Evolutionary conservation across 257 asterid genomes (phyloP), one percentile per base, ranked within the genome.

Genomic region (Voacanga thouarsii): DNA sequence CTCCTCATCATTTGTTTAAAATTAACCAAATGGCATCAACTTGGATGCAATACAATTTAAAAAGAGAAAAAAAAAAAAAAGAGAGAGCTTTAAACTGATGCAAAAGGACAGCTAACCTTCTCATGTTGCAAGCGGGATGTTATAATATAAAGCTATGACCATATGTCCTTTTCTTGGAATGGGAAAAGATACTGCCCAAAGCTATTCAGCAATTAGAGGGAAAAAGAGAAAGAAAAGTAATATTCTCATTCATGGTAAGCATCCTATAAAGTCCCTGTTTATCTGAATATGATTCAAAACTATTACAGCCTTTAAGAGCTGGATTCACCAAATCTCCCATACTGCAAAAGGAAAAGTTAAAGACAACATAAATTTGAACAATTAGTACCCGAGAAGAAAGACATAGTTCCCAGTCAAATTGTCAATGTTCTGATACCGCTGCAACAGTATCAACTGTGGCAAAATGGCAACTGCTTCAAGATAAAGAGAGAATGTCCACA

Each of bases 401-500:
- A 87, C 84, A 45, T 87, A 85, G 33, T 81, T 84, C 68, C 89
- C 89, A 7, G 89, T 85, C 75, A 87, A 68, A 79, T 87, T 87
- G 83, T 87, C 91, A 15, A 85, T 83, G 80, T 87, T 87, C 71
- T 75, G 81, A 39, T 87, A 81, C 61, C 89, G 83, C 80, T 87
- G 91, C 78, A 87, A 50, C 51, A 85, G 49, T 50, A 85, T 59
- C 80, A 87, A 69, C 68, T 87, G 88, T 5, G 91, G 91, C 44
- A 85, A 73, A 78, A 85, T 87, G 12, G 90, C 90, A n/a, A 87
- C 84, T 59, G 91, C 89, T 75, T 87, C 91, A 55, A 87, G 86
- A 80, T 83, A 87, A 60, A 85, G 70, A 30, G 91, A 87, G 60
- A 87, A 87, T 45, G 85, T 78, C 89, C 91, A 85, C 23, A 85